Conservation (phyloP, 2,329 filamentous ascomycete genomes). For the Xylariaceae sp. region DNA sequence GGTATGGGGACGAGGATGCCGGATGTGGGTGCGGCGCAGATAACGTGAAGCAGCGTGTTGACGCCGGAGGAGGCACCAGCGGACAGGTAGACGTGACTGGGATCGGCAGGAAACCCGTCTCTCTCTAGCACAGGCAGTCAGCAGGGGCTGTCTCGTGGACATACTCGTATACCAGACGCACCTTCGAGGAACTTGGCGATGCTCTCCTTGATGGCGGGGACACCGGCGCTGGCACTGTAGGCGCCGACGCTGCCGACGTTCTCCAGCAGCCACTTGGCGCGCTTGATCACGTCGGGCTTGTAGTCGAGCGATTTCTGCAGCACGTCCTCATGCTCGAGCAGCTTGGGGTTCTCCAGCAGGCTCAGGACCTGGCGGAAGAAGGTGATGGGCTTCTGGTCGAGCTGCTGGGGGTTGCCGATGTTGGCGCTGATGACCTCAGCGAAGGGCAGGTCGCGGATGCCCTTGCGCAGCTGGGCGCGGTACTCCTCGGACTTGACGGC, state of each 20-base stretch:
- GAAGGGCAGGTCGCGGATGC: conserved; percentile 64
- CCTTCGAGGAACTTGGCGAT: conserved; percentile 89
- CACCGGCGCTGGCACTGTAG: conserved; percentile 91
- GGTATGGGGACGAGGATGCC: conserved; percentile 93
- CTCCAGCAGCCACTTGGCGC: conserved; percentile 72
- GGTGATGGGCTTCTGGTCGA: conserved; percentile 98
- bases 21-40: conserved; percentile 68
- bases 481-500: conserved; percentile 91
- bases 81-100: conserved; percentile 80
- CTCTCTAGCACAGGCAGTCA: conserved; percentile 44
- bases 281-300: conserved; percentile 79
- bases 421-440: conserved; percentile 90
- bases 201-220: conserved; percentile 76
- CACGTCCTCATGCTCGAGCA: conserved; percentile 78
- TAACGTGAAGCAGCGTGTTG: conserved; percentile 84
- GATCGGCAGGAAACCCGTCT: conserved; percentile 79
- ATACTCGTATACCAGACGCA: conserved; percentile 31
- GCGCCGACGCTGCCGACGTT: conserved; percentile 88
- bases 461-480: conserved; percentile 62
- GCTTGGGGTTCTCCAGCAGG: conserved; percentile 78
- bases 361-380: conserved; percentile 97
- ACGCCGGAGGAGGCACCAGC: conserved; percentile 90
- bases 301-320: conserved; percentile 72
- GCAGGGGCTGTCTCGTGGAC: background rate
- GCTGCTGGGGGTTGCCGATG: conserved; percentile 97